Base-by-base conservation (phyloP, 202 grass and related monocot genomes). In the Dendrocalamus latiflorus region DNA sequence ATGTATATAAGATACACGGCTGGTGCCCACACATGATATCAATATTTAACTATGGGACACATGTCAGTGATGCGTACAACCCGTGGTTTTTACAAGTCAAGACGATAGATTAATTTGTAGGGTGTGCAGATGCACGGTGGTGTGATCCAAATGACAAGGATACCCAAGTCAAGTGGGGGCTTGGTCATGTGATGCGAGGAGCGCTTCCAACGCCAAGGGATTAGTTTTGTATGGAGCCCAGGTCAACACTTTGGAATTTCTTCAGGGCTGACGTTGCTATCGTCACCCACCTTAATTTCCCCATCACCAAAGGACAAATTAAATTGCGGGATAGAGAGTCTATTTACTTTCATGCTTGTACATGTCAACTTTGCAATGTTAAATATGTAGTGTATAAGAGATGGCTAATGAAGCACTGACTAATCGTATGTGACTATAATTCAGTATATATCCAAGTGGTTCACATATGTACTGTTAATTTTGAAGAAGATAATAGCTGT, bases 101-200 rank as follows among this genome's bases (percentile, higher is more conserved):
- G 20, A 7, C 7, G 58, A 82, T 33, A 42, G 59, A 63, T 83
- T 78, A 68, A 28, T 86, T 55, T 70, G 74, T 21, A 70, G 36
- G 61, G 54, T 83, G 51, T 48, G 68, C 57, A 79, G 75, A 34
- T 30, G 30, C 30, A 30, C 30, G 30, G 30, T 30, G 30, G 30
- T 30, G 30, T 30, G 30, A 30, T 30, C 30, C 30, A 30, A 30
- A 30, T 30, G 30, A 30, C 30, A 30, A 30, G 30, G 30, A 30
- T 30, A 30, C 30, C 30, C 30, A 30, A 30, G 30, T 92, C 89
- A 92, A 92, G 89, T 94, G 80, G 92, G 51, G 83, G 74, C 70
- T 87, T 9, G 78, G 70, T 94, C 92, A 92, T 94, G 92, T 94
- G 92, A 77, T 88, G 82, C 18, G 86, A 80, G 20, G 89, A 92